Percentiles rank a stretch among this genome's conserved stretches.
These are phyloP conservation scores for Malania oleifera DNA, from an alignment of 164 flowering plant genomes.

Conservation along the genomic window DNA sequence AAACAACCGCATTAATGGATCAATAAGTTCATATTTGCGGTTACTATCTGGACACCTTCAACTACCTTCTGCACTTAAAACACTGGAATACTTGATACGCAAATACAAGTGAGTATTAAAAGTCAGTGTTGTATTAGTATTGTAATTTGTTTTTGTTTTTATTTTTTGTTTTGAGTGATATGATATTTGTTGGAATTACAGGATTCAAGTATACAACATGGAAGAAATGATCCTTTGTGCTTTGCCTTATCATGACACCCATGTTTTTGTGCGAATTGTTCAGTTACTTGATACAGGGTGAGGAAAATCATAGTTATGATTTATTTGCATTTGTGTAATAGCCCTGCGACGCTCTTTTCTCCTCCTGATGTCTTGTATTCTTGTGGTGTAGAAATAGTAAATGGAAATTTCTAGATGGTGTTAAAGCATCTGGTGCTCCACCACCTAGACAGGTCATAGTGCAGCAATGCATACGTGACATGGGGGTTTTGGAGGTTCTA, in stretches of 20 bases:
- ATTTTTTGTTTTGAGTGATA: background rate
- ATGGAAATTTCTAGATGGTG: conserved; percentile 90
- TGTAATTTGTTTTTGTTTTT: background rate
- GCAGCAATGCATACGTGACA: conserved; percentile 79
- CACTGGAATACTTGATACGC: conserved; percentile 83
- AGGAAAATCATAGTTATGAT: conserved; percentile 14
- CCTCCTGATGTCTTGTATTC: background rate
- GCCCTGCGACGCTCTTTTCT: background rate
- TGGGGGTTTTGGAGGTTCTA: conserved; percentile 65
- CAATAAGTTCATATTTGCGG: conserved; percentile 56
- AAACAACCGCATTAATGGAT: conserved; percentile 46
- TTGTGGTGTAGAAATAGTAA: conserved; percentile 51
- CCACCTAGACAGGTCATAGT: conserved; percentile 83
- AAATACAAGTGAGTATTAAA: conserved; percentile 66
- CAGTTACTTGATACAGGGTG: conserved; percentile 65
- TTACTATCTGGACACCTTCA: conserved; percentile 68
- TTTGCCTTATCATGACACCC: conserved; percentile 89
- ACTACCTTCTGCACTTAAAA: conserved; percentile 50
- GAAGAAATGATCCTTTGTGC: conserved; percentile 80
- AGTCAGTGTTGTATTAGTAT: background rate
- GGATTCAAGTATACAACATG: conserved; percentile 71
- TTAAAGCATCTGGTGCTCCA: conserved; percentile 81
- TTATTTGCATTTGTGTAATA: background rate
- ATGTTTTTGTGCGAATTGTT: conserved; percentile 74
- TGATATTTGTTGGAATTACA: conserved; percentile 19